Base-by-base conservation (phyloP, 805 yeast genomes). In the Candida lessepsii region DNA sequence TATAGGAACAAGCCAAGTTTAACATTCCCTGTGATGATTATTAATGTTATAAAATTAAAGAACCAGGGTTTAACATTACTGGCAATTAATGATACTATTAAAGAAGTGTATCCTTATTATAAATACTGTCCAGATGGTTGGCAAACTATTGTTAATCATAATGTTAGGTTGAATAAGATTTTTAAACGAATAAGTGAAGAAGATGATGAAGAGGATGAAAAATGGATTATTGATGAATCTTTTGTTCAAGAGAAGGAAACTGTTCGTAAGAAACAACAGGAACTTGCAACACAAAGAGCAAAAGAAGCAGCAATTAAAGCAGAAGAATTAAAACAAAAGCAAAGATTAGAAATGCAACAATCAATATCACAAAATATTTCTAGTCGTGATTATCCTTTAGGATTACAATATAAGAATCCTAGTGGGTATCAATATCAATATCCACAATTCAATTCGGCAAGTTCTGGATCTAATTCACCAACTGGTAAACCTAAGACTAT, bases 61-160 rank as follows among this genome's bases (percentile, higher is more conserved):
- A 77, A 84, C 0, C 76, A 81, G 0, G 79, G 76, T 21, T 78
- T 88, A 79, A 64, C 65, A 3, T 42, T 67, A 24, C 51, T 49
- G 39, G 97, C 90, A 47, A 87, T 93, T 33, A 84, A 88, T 61
- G 84, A 83, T 39, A 86, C 88, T 1, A 89, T 93, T 35, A 85
- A 86, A 60, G 95, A 86, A 31, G 61, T 86, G 9, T 91, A 84
- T 61, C 98, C 98, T 2, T 93, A 86, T 65, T 93, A 87, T 64
- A 77, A 82, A 52, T 91, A 87, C 62, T 90, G 97, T 53, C 91
- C 95, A 0, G 96, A 89, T 60, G 98, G 98, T 2, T 93, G 99
- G 99, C 99, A 93, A 65, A 83, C 86, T 55, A 80, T 95, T 0
- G 95, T 93, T 14, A 76, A 95, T 37, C 99, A 93, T 63, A 90